Conservation (phyloP, 2,329 filamentous ascomycete genomes). For the Colletotrichum tabaci region DNA sequence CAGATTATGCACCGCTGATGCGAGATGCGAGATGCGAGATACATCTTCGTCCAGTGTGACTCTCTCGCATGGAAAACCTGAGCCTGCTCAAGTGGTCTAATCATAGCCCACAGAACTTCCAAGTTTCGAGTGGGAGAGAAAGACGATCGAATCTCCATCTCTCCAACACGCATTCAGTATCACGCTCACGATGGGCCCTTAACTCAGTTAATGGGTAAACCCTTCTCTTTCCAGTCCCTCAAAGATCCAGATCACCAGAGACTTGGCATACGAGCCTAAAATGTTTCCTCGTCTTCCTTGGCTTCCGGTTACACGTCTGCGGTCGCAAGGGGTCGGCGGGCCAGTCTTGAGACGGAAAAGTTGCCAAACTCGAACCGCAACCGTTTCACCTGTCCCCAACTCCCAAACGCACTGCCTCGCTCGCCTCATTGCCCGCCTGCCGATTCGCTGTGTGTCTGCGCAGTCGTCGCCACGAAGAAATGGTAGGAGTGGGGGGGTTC, state of each 20-base stretch:
- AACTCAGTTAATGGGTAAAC: not conserved
- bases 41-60: conserved; percentile 8
- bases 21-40: not conserved
- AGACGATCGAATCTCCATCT: conserved; percentile 16
- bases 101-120: conserved; percentile 19
- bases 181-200: conserved; percentile 3
- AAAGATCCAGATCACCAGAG: conserved; percentile 22
- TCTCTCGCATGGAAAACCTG: not conserved
- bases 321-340: conserved; percentile 30
- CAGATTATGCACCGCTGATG: conserved; percentile 10
- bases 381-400: conserved; percentile 34
- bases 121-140: conserved; percentile 5
- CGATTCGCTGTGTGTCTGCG: not conserved
- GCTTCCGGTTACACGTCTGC: conserved; percentile 36
- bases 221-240: not conserved
- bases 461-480: not conserved
- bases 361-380: conserved; percentile 42
- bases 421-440: conserved; percentile 21
- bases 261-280: conserved; percentile 37
- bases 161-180: conserved; percentile 23
- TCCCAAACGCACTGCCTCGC: conserved; percentile 37
- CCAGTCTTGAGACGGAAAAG: conserved; percentile 40
- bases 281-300: conserved; percentile 26
- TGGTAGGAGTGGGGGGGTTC: conserved; percentile 21
- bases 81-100: not conserved